Percentiles rank a stretch among this genome's conserved stretches.
phyloP scores from a whole-genome alignment of 192 early-diverging fungal species.

The Coemansia erecta region DNA sequence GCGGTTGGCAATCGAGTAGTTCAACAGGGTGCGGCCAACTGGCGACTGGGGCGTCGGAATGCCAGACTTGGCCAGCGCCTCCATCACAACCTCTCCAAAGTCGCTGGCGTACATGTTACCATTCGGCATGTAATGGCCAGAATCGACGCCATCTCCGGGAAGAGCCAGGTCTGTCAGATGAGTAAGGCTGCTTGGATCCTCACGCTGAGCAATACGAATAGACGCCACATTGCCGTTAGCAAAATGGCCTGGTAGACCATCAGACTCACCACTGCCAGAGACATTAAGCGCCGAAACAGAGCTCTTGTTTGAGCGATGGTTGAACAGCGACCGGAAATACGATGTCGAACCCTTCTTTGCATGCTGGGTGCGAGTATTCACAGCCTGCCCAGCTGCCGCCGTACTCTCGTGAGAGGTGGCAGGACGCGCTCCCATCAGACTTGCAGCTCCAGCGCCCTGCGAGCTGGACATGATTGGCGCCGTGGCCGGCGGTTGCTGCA shows the following conservation, averaged over 20 bases:
- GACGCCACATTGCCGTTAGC: constrained; percentile 15
- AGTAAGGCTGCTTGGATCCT: neutral
- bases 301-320: constrained; percentile 35
- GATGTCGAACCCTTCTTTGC: constrained; percentile 47
- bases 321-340: constrained; percentile 51
- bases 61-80: constrained; percentile 51
- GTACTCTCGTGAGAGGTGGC: no score
- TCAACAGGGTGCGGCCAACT: constrained; percentile 40
- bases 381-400: neutral
- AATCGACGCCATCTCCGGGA: constrained; percentile 6
- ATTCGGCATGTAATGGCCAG: constrained; percentile 24
- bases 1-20: constrained; percentile 51
- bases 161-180: neutral
- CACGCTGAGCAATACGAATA: constrained; percentile 29
- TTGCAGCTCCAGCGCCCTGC: no score
- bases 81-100: constrained; percentile 51
- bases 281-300: neutral
- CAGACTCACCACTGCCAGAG: constrained; percentile 1
- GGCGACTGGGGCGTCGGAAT: constrained; percentile 54
- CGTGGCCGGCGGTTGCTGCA: no score
- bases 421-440: no score
- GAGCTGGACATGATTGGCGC: no score
- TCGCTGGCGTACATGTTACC: constrained; percentile 54
- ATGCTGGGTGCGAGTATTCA: constrained; percentile 11
- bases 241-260: neutral